Evolutionary conservation across 225 moss, liverwort and hornwort species (phyloP).

Genomic region (Pleurozium schreberi): DNA sequence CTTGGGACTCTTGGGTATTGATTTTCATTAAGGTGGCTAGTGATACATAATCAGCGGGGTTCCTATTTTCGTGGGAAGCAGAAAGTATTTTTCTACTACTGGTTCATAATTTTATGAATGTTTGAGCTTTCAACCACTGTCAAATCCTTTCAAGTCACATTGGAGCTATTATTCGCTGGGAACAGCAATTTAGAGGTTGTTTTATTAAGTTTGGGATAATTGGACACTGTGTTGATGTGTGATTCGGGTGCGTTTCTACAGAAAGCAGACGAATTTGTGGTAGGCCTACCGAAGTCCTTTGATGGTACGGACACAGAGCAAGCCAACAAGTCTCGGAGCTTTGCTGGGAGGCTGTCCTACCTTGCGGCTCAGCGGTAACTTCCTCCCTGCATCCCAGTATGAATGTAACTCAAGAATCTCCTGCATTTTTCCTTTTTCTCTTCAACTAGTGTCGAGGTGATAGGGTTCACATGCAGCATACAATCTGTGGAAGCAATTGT

Average conservation of each 20-base stretch:
- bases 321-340: conserved; percentile 72
- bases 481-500: background rate
- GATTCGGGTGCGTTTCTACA: conserved; percentile 8
- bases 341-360: conserved; percentile 80
- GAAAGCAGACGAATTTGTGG: conserved; percentile 92
- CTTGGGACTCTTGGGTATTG: background rate
- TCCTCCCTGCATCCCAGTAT: background rate
- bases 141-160: background rate
- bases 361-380: conserved; percentile 78
- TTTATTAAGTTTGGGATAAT: background rate
- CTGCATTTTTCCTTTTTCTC: background rate
- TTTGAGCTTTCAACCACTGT: background rate
- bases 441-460: background rate
- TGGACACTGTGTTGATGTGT: background rate
- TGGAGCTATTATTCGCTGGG: background rate
- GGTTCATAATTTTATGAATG: background rate
- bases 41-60: background rate
- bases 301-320: conserved; percentile 71
- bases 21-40: background rate
- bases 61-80: background rate
- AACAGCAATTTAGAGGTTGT: background rate
- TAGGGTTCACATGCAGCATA: background rate
- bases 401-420: background rate
- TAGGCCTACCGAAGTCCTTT: conserved; percentile 66
- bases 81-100: background rate